Evolutionary conservation across 495 filamentous ascomycete species (phyloP), one percentile per base, ranked within the genome.

Genomic region (Parathielavia appendiculata): DNA sequence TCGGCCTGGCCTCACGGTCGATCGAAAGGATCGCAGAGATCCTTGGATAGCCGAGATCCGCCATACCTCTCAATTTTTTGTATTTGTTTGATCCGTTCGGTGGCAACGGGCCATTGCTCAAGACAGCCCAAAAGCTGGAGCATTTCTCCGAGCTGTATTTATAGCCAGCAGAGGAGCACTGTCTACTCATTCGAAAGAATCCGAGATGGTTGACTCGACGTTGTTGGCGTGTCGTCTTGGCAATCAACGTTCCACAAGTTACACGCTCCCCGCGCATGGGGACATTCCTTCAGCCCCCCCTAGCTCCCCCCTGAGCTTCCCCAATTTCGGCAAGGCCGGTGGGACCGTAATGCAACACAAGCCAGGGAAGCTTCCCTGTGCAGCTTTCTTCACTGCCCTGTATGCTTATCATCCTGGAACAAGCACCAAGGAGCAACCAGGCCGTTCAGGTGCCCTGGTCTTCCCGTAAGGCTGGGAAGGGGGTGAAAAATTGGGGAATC

Each of bases 381-480:
- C 50, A 32, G 41, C 36, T 10, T n/a, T n/a, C n/a, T n/a, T 19
- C 32, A 23, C 1, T 34, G 19, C 50, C 50, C n/a, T 41, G 50
- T 20, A 19, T 13, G 30, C 30, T 30, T 17, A 17, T 5, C 50
- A 53, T 20, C 50, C 45, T 16, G 9, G 45, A 47, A 26, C 45
- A 26, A 14, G 45, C 50, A 47, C 14, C 45, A 26, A 14, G 45
- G 36, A 53, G 36, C 49, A 36, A 53, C 20, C 36, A 23, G 50
- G 50, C 50, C 17, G n/a, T 17, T 56, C 35, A 48, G 1, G 12
- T 17, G 47, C 44, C 60, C 57, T 59, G 54, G 51, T 50, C 60
- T 49, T 22, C 39, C 61, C 64, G 50, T 66, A 60, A 61, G 64
- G 64, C 64, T 66, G 58, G 52, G 45, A 40, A 40, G n/a, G n/a